phyloP scores from a whole-genome alignment of 1,139 yeast species.

The Kodamaea derodonti region DNA sequence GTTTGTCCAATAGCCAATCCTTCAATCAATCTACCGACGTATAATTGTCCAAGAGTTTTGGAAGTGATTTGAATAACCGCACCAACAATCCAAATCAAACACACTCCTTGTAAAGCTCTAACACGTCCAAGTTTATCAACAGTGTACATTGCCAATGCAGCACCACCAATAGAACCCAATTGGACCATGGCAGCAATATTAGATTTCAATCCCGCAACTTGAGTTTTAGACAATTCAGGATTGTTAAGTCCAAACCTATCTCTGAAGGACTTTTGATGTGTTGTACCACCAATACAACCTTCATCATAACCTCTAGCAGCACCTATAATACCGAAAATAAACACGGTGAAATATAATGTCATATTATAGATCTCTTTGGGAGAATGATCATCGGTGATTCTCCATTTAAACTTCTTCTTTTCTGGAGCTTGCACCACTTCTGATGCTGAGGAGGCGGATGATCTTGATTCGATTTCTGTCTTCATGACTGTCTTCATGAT shows the following conservation, averaged over 20 bases:
- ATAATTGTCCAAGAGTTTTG: conserved; percentile 42
- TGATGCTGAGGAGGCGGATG: not conserved
- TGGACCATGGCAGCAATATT: conserved; percentile 63
- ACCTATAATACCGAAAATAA: conserved; percentile 46
- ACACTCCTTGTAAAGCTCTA: conserved; percentile 45
- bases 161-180: conserved; percentile 57
- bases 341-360: conserved; percentile 46
- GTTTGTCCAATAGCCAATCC: conserved; percentile 57
- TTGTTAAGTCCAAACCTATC: conserved; percentile 45
- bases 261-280: conserved; percentile 42
- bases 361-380: conserved; percentile 49
- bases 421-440: not conserved
- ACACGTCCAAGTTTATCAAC: conserved; percentile 56
- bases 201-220: conserved; percentile 47
- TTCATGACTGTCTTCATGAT: no score
- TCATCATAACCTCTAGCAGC: conserved; percentile 54
- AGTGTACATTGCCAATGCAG: conserved; percentile 45
- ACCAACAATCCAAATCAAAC: conserved; percentile 44
- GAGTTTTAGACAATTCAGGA: conserved; percentile 25
- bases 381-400: conserved; percentile 20
- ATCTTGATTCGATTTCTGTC: no score
- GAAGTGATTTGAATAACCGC: conserved; percentile 51
- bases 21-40: conserved; percentile 52
- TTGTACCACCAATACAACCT: conserved; percentile 46
- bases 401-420: conserved; percentile 13